Evolutionary conservation across 306 rosid genomes (phyloP).

Genomic region (Chamaecrista fasciculata): DNA sequence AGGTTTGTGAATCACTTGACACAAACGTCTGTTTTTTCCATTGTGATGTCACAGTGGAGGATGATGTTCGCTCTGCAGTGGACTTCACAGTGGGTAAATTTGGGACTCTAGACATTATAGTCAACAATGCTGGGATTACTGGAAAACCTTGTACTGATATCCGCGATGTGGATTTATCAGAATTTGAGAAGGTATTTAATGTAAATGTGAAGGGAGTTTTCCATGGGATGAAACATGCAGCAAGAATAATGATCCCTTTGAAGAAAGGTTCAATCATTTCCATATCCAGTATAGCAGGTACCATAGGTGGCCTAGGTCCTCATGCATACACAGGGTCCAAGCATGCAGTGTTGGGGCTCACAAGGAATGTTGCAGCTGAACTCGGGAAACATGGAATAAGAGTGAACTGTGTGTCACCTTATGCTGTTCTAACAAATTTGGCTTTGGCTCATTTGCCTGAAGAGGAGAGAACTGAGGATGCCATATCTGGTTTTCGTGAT

Average conservation of each 20-base stretch:
- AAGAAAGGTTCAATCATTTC: conserved; percentile 80
- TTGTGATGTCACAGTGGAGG: conserved; percentile 69
- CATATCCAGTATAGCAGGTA: conserved; percentile 50
- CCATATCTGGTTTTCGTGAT: conserved; percentile 35
- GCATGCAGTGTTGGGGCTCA: conserved; percentile 77
- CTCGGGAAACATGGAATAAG: conserved; percentile 62
- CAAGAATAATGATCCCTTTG: conserved; percentile 61
- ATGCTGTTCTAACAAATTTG: conserved; percentile 49
- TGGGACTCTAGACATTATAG: conserved; percentile 77
- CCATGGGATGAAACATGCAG: conserved; percentile 82
- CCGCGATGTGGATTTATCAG: conserved; percentile 52
- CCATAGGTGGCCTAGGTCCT: conserved; percentile 52
- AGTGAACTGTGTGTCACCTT: conserved; percentile 72
- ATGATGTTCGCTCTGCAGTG: conserved; percentile 55
- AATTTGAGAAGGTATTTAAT: conserved; percentile 72
- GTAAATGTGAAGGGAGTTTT: conserved; percentile 78
- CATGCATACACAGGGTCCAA: conserved; percentile 80
- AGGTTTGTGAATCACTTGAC: conserved; percentile 51
- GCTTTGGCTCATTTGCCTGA: conserved; percentile 66
- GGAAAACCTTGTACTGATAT: conserved; percentile 73
- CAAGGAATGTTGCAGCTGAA: conserved; percentile 82
- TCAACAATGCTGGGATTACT: conserved; percentile 81
- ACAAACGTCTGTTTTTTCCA: conserved; percentile 41
- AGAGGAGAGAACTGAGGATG: conserved; percentile 67
- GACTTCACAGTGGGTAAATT: conserved; percentile 50